These are phyloP conservation scores for Tillandsia leiboldiana DNA, from an alignment of 176 grass and related monocot species.

Conservation along the genomic window DNA sequence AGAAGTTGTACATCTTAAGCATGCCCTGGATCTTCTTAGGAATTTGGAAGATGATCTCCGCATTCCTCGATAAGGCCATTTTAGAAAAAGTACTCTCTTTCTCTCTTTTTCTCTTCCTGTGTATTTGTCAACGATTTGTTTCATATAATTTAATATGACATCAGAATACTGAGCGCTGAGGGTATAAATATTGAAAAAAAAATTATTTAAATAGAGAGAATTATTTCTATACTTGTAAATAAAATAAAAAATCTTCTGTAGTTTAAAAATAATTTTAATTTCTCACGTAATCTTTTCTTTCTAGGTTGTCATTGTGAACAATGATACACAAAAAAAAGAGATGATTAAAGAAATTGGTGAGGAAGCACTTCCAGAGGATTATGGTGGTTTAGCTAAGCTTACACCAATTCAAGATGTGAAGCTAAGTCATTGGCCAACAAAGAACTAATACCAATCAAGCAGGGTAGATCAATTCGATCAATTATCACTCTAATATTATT, in stretches of 20 bases:
- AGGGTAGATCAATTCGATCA: too few relatives aligned
- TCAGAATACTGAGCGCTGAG: too few relatives aligned
- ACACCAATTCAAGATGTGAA: conserved; percentile 6
- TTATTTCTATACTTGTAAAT: too few relatives aligned
- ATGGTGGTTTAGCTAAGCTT: conserved; percentile 2
- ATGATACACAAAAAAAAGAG: background rate
- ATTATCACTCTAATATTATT: too few relatives aligned
- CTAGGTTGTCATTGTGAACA: conserved; percentile 3
- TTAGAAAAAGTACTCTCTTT: background rate
- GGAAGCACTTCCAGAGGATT: background rate
- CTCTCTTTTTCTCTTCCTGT: background rate
- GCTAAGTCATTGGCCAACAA: background rate
- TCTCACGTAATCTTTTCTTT: background rate
- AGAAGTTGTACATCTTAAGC: conserved; percentile 2
- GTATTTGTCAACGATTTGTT: too few relatives aligned
- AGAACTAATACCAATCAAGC: background rate
- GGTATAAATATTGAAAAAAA: too few relatives aligned
- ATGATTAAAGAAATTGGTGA: conserved; percentile 3
- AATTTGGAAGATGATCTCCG: conserved; percentile 2
- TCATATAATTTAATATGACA: too few relatives aligned
- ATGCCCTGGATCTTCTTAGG: background rate
- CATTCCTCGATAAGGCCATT: background rate
- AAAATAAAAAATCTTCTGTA: too few relatives aligned
- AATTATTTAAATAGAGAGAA: too few relatives aligned
- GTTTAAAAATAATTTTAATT: background rate